phyloP scores from a whole-genome alignment of 2,329 filamentous ascomycete species.

The Geosmithia putterillii region DNA sequence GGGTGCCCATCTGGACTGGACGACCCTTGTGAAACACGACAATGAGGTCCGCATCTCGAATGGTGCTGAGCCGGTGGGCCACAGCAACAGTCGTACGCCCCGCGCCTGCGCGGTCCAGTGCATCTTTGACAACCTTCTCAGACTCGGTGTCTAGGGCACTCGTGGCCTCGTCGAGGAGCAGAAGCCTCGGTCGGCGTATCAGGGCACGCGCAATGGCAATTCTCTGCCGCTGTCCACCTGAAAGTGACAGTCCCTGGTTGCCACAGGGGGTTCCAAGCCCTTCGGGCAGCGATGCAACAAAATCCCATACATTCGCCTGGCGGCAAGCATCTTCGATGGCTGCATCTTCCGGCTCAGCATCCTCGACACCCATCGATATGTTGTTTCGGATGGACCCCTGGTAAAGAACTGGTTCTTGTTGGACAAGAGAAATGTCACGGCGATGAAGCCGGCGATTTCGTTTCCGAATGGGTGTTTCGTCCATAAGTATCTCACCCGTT shows the following conservation, averaged over 20 bases:
- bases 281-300: constrained; percentile 41
- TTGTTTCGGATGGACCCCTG: constrained; percentile 44
- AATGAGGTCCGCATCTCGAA: constrained; percentile 49
- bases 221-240: constrained; percentile 61
- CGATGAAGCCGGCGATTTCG: constrained; percentile 15
- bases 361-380: constrained; percentile 33
- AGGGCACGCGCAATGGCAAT: constrained; percentile 63
- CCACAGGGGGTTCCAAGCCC: constrained; percentile 53
- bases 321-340: constrained; percentile 35
- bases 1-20: constrained; percentile 47
- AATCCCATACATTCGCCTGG: constrained; percentile 43
- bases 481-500: constrained; percentile 13
- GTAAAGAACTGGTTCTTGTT: constrained; percentile 27
- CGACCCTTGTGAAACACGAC: constrained; percentile 38
- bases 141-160: constrained; percentile 50
- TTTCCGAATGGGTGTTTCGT: constrained; percentile 16
- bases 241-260: constrained; percentile 54
- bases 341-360: constrained; percentile 15
- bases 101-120: constrained; percentile 34
- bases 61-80: constrained; percentile 44
- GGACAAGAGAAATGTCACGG: constrained; percentile 23
- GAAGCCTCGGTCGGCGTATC: constrained; percentile 50
- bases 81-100: constrained; percentile 48
- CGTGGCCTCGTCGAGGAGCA: constrained; percentile 66
- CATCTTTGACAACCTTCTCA: constrained; percentile 52